Conservation (phyloP, 2,329 filamentous ascomycete species). For the Helicocarpus griseus region DNA sequence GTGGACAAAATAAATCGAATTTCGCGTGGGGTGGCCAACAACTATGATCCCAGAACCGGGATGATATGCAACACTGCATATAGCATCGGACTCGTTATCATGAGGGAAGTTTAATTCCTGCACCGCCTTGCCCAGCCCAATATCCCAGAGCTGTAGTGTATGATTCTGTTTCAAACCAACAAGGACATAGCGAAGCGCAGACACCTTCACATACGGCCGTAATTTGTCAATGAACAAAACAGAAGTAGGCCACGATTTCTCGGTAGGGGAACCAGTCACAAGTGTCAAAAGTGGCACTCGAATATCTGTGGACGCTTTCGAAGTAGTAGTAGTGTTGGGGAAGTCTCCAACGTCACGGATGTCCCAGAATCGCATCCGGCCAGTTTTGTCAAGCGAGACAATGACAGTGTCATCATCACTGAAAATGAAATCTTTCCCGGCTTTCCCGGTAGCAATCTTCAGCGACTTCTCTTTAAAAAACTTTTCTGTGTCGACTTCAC, state of each 20-base stretch:
- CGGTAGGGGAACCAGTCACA: slow-evolving; percentile 72
- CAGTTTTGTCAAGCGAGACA: slow-evolving; percentile 92
- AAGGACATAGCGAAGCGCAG: slow-evolving; percentile 87
- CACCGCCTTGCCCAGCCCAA: slow-evolving; percentile 86
- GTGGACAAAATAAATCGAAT: slow-evolving; percentile 95
- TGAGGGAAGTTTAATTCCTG: slow-evolving; percentile 96
- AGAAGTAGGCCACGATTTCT: slow-evolving; percentile 95
- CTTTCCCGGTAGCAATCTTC: slow-evolving; percentile 94
- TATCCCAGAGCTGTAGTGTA: slow-evolving; percentile 95
- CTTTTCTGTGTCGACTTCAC: slow-evolving; percentile 72
- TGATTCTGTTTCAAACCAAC: slow-evolving; percentile 99
- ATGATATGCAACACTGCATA: slow-evolving; percentile 94
- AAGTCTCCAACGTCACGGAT: slow-evolving; percentile 60
- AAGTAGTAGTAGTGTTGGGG: slow-evolving; percentile 32
- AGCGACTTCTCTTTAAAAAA: slow-evolving; percentile 79
- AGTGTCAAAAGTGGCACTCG: slow-evolving; percentile 80
- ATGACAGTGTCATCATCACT: slow-evolving; percentile 93
- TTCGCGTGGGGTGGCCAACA: slow-evolving; percentile 90
- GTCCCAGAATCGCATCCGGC: slow-evolving; percentile 96
- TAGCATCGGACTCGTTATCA: slow-evolving; percentile 91
- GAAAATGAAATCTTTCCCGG: slow-evolving; percentile 95
- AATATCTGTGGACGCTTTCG: slow-evolving; percentile 56
- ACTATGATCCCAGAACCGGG: slow-evolving; percentile 85
- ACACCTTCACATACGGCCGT: slow-evolving; percentile 81
- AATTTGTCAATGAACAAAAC: slow-evolving; percentile 94